Base-by-base conservation (phyloP, 768 basidiomycete species). In the Tylopilus cervinicoccineus region DNA sequence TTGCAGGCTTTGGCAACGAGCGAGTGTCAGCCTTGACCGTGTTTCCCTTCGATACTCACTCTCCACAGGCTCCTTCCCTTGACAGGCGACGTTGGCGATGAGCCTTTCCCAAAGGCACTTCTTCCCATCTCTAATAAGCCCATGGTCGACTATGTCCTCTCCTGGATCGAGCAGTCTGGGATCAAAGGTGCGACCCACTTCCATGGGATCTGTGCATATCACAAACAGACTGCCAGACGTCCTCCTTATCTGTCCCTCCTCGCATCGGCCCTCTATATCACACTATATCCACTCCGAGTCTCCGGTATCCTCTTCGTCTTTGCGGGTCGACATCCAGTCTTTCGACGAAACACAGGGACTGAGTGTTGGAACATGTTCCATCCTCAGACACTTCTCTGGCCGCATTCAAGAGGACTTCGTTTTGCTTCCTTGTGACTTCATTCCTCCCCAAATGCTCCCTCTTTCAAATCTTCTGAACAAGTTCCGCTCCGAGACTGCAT, bases 1-100 rank as follows among this genome's bases (percentile, higher is more conserved):
- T 96, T 12, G 88, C 91, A 24, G 94, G 94, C 28, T 92, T 92
- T 70, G 94, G 94, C n/a, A 84, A 88, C 59, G 85, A 86, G 93
- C 89, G 68, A 66, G 83, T 63, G 39, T 17, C 42, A 4, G 14
- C 28, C 32, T 24, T 17, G 20, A 5, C 26, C 17, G 2, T 29
- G 13, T 32, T 5, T n/a, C 6, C 22, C 0, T 19, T n/a, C 26
- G 7, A 17, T 29, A 11, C 51, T 52, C n/a, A 54, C 49, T 39
- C 44, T 47, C 45, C 56, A 40, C 60, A 93, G 89, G 48, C 76
- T 93, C 16, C 65, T 77, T 37, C 90, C 90, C 2, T 69, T 93
- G 39, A 90, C 88, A 20, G 77, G 76, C 52, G 79, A 88, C 60
- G 74, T 89, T 60, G 90, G 89, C 47, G 89, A 90, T 41, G 82